Evolutionary conservation across 257 asterid genomes (phyloP).

Genomic region (Catharanthus roseus): DNA sequence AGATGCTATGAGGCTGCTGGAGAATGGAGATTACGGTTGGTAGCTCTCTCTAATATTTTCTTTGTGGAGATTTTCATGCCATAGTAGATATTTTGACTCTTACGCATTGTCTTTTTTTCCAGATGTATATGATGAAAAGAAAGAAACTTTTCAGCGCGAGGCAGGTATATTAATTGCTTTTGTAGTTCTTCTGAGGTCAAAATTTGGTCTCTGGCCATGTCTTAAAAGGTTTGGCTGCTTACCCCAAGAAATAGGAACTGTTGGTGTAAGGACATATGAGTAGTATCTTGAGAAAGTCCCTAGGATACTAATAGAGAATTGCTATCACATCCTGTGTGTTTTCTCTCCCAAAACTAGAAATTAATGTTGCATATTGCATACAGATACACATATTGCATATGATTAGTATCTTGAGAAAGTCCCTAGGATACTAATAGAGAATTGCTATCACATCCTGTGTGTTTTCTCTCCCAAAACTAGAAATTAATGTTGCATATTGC

Average conservation of each 20-base stretch:
- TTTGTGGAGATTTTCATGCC: not conserved
- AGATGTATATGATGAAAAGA: slow-evolving; percentile 91
- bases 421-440: not conserved
- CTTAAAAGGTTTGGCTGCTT: not conserved
- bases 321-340: not conserved
- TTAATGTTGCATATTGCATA: no score
- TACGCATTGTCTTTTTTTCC: slow-evolving; percentile 20
- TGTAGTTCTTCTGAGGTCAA: slow-evolving; percentile 6
- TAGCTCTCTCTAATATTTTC: slow-evolving; percentile 22
- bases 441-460: not conserved
- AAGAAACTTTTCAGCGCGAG: slow-evolving; percentile 80
- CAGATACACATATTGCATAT: no score
- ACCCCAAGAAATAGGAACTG: not conserved
- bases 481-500: not conserved
- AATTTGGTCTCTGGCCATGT: not conserved
- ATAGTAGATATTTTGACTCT: slow-evolving; percentile 1
- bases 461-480: not conserved
- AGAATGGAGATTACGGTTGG: slow-evolving; percentile 86
- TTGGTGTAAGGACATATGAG: not conserved
- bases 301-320: not conserved
- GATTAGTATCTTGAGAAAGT: no score
- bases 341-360: not conserved
- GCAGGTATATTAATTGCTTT: slow-evolving; percentile 54
- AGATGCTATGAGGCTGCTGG: slow-evolving; percentile 89
- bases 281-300: no score